These are phyloP conservation scores for Cryomyces antarcticus DNA, from an alignment of 495 filamentous ascomycete species.

Conservation along the genomic window DNA sequence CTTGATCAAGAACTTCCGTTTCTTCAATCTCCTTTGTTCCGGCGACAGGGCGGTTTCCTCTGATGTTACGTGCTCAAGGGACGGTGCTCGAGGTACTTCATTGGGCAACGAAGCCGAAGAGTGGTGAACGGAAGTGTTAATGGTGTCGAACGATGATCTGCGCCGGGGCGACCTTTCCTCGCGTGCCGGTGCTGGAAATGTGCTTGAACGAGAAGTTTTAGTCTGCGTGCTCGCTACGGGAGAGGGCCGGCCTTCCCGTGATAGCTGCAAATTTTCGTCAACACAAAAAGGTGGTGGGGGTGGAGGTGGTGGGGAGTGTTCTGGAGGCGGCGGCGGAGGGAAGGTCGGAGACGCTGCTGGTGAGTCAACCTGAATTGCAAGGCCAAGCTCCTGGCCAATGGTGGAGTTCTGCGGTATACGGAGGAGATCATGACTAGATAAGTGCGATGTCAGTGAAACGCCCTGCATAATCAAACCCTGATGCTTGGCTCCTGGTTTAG, in stretches of 20 bases:
- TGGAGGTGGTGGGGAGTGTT: conserved; percentile 7
- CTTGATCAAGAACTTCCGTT: conserved; percentile 62
- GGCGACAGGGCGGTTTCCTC: conserved; percentile 5
- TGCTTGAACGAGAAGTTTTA: too few relatives aligned
- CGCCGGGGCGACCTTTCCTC: too few relatives aligned
- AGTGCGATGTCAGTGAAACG: too few relatives aligned
- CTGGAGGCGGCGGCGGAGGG: conserved; percentile 6
- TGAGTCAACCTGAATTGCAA: conserved; percentile 20
- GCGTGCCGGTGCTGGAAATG: too few relatives aligned
- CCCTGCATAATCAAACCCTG: too few relatives aligned
- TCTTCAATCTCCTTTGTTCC: conserved; percentile 35
- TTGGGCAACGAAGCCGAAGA: neutral
- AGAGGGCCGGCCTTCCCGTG: too few relatives aligned
- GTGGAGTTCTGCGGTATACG: too few relatives aligned
- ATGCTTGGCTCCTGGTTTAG: neutral
- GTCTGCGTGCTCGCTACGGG: too few relatives aligned
- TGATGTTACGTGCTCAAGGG: conserved; percentile 5
- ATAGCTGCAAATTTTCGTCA: too few relatives aligned
- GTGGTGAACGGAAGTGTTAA: neutral
- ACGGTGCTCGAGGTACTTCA: conserved; percentile 1
- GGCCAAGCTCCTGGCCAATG: conserved; percentile 11
- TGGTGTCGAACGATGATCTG: too few relatives aligned
- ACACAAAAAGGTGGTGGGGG: neutral
- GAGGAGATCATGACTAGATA: too few relatives aligned
- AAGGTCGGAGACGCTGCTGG: conserved; percentile 3